Base-by-base conservation (phyloP, 2,329 filamentous ascomycete genomes). In the Colletotrichum navitas region DNA sequence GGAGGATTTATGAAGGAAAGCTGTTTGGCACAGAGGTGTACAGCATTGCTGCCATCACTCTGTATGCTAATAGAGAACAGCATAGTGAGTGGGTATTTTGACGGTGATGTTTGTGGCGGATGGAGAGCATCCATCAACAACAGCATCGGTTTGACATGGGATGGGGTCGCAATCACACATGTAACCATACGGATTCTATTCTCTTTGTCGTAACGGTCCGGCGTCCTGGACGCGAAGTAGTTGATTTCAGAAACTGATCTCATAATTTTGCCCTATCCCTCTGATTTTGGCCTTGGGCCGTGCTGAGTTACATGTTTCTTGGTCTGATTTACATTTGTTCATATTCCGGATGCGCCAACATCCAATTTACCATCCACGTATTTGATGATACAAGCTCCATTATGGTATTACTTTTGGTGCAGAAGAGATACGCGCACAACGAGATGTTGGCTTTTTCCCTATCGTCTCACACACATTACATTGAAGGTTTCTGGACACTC, bases 191-290 rank as follows among this genome's bases (percentile, higher is more conserved):
- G 60, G 32, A 43, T 64, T 62, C 58, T 72, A 60, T 69, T 67
- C 62, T 72, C 59, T 71, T 72, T 61, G 65, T 72, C 36, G 32
- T 55, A 72, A 68, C 65, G 65, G 65, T 55, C 39, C 60, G 54
- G 69, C 69, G 69, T 72, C 69, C 24, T 55, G 69, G 54, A 69
- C 69, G 69, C 66, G 64, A 68, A 72, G 55, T 71, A 65, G 67
- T 72, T 65, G n/a, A 68, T 69, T 71, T 63, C 49, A 63, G 26
- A 63, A 32, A 32, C 49, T 55, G 49, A 63, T 63, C 49, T 63
- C 47, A 52, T 41, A 21, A 63, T 51, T 7, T 29, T 39, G 24
- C 18, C n/a, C 24, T 7, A 39, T 5, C 6, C 3, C 24, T 34
- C 11, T 52, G 24, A 24, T 3, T 16, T n/a, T 41, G 47, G 39